Evolutionary conservation across 306 rosid species (phyloP).

Genomic region (Sesbania bispinosa): DNA sequence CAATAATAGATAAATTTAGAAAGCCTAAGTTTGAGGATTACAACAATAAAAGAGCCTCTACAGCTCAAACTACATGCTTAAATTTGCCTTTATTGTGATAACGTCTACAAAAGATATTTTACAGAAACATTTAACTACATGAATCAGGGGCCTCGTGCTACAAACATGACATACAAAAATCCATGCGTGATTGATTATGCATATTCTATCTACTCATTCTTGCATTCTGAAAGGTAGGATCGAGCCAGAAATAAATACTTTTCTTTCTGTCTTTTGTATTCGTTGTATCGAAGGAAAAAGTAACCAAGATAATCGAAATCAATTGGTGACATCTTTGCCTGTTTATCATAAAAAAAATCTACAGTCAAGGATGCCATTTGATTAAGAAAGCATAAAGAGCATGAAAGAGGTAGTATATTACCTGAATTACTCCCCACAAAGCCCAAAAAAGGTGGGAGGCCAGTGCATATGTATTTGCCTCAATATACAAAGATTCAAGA

Average conservation of each 20-base stretch:
- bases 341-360: conserved; percentile 12
- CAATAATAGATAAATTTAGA: conserved; percentile 5
- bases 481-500: conserved; percentile 67
- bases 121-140: conserved; percentile 23
- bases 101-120: conserved; percentile 32
- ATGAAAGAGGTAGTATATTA: conserved; percentile 30
- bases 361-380: not conserved
- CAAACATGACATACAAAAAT: conserved; percentile 2
- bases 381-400: not conserved
- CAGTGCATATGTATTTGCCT: conserved; percentile 65
- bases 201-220: conserved; percentile 28
- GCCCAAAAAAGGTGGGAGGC: conserved; percentile 90
- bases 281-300: conserved; percentile 77
- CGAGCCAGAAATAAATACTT: conserved; percentile 38
- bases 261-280: conserved; percentile 69
- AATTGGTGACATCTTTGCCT: conserved; percentile 85
- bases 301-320: conserved; percentile 73
- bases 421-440: conserved; percentile 97
- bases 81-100: not conserved
- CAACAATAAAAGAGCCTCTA: conserved; percentile 16
- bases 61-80: conserved; percentile 10
- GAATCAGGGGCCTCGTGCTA: conserved; percentile 20
- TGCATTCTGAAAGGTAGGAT: conserved; percentile 46
- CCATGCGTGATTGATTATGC: not conserved
- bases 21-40: not conserved